These are phyloP conservation scores for Auxenochlorella protothecoides DNA, from an alignment of 139 green algal genomes.

Conservation along the genomic window DNA sequence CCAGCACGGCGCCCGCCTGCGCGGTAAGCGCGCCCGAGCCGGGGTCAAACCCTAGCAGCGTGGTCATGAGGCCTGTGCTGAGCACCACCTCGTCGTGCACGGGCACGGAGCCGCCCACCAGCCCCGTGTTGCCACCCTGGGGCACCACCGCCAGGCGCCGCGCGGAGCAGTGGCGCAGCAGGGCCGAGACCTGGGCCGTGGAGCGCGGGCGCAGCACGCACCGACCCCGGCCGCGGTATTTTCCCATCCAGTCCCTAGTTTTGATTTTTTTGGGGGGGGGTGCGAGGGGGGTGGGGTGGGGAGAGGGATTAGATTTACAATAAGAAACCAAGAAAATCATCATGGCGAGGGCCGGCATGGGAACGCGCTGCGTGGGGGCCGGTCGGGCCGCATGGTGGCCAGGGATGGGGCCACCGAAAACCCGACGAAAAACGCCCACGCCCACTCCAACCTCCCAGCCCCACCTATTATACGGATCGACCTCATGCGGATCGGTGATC, in stretches of 20 bases:
- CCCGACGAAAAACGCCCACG: too few relatives aligned
- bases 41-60: slow-evolving; percentile 49
- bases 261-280: too few relatives aligned
- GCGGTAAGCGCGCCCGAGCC: slow-evolving; percentile 53
- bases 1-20: slow-evolving; percentile 76
- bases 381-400: too few relatives aligned
- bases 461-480: slow-evolving; percentile 59
- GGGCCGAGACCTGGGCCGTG: slow-evolving; percentile 55
- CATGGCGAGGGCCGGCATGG: too few relatives aligned
- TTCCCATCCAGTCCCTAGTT: slow-evolving; percentile 79
- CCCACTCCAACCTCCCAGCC: background rate
- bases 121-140: slow-evolving; percentile 91
- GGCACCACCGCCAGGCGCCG: slow-evolving; percentile 79
- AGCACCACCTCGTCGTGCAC: slow-evolving; percentile 87
- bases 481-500: slow-evolving; percentile 42
- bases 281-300: background rate
- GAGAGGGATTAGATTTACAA: background rate
- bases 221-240: slow-evolving; percentile 56
- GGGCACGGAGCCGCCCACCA: slow-evolving; percentile 83
- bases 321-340: background rate
- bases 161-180: slow-evolving; percentile 67
- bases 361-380: too few relatives aligned
- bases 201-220: slow-evolving; percentile 49
- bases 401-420: too few relatives aligned
- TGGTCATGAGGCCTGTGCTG: slow-evolving; percentile 51